Percentiles rank a stretch among this genome's conserved stretches.
Evolutionary conservation across 805 yeast species (phyloP).

Genomic region (Suhomyces sp.): DNA sequence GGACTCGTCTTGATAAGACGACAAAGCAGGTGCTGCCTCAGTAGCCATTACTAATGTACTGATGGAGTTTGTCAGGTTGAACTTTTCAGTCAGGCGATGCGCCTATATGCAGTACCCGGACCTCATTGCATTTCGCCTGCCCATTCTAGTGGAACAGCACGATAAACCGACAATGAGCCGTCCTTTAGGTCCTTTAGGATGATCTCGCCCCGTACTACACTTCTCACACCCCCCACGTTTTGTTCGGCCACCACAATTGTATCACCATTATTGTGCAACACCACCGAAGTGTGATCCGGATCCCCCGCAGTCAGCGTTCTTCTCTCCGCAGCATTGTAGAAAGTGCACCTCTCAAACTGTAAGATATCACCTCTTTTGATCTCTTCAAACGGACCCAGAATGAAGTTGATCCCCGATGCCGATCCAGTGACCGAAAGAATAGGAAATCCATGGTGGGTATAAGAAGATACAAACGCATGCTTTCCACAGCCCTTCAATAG

Average conservation of each 20-base stretch:
- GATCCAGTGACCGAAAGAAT: conserved; percentile 28
- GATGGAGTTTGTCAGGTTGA: no score
- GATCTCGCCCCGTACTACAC: conserved; percentile 39
- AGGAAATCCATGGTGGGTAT: conserved; percentile 47
- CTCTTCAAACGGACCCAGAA: conserved; percentile 29
- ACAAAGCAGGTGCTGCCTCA: conserved; percentile 51
- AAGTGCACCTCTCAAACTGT: conserved; percentile 44
- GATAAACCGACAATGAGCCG: conserved; percentile 46
- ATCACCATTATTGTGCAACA: conserved; percentile 25
- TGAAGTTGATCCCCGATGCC: conserved; percentile 14
- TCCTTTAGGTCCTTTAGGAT: conserved; percentile 33
- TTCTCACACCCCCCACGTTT: conserved; percentile 43
- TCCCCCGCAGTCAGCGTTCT: conserved; percentile 41
- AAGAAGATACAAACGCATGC: conserved; percentile 53
- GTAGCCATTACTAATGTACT: not conserved
- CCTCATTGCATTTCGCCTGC: conserved; percentile 20
- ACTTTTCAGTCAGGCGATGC: no score
- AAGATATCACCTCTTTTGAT: conserved; percentile 55
- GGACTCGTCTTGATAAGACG: conserved; percentile 68
- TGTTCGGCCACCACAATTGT: conserved; percentile 45
- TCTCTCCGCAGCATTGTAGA: conserved; percentile 35
- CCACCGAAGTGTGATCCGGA: conserved; percentile 53
- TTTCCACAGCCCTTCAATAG: conserved; percentile 53
- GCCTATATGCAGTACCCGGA: not conserved
- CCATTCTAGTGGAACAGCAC: conserved; percentile 51